Evolutionary conservation across 371 early-diverging fungal genomes (phyloP).

Genomic region (Mortierella sp.): DNA sequence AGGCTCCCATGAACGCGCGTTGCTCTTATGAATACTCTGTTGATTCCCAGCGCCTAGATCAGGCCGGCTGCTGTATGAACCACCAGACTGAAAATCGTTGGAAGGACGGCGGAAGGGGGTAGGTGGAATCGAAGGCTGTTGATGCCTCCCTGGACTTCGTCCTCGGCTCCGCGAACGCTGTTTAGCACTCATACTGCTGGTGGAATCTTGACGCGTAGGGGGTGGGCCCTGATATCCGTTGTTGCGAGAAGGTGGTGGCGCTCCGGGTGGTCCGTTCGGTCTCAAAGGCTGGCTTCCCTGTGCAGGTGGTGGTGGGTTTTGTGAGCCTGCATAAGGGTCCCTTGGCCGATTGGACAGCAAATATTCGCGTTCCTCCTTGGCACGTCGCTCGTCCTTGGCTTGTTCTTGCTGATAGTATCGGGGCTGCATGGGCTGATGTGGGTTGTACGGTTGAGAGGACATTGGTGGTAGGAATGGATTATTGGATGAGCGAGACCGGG

Average conservation of each 20-base stretch:
- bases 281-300: not conserved
- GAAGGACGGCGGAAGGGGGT: not conserved
- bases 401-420: not conserved
- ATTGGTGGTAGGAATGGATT: not conserved
- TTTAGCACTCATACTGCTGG: not conserved
- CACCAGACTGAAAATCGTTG: not conserved
- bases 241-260: not conserved
- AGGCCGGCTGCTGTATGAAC: not conserved
- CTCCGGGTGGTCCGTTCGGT: not conserved
- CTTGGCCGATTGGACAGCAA: not conserved
- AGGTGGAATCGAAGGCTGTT: not conserved
- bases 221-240: not conserved
- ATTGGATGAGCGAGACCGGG: not conserved
- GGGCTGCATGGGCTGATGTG: not conserved
- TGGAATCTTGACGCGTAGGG: not conserved
- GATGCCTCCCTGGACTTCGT: not conserved
- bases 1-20: not conserved
- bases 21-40: not conserved
- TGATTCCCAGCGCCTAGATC: not conserved
- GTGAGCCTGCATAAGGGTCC: not conserved
- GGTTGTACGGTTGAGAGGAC: not conserved
- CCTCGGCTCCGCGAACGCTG: not conserved
- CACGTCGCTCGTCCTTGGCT: not conserved
- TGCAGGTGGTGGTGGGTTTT: not conserved
- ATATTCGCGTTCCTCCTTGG: not conserved